These are phyloP conservation scores for Malus orientalis DNA, from an alignment of 306 rosid species.

Conservation along the genomic window DNA sequence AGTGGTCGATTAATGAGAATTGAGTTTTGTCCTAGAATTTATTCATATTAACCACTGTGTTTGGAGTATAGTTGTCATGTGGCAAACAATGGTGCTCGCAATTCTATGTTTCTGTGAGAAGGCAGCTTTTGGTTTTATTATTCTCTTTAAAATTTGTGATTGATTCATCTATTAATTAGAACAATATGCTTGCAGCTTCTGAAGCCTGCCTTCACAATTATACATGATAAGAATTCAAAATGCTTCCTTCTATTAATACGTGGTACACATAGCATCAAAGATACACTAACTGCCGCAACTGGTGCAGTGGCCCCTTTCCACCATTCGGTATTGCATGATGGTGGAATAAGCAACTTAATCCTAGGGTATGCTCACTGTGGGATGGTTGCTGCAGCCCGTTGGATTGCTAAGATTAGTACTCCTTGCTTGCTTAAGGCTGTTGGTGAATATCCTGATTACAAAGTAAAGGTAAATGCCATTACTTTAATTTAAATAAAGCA, in stretches of 20 bases:
- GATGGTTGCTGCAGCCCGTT: conserved; percentile 99
- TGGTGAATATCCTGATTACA: conserved; percentile 68
- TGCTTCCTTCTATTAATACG: conserved; percentile 91
- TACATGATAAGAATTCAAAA: conserved; percentile 58
- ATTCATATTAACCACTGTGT: background rate
- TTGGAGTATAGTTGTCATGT: background rate
- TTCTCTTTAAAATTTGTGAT: background rate
- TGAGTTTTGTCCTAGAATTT: background rate
- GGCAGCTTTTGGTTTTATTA: background rate
- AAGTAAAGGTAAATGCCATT: conserved; percentile 47
- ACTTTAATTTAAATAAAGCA: background rate
- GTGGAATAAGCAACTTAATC: conserved; percentile 89
- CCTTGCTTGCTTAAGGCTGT: conserved; percentile 77
- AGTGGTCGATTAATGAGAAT: background rate
- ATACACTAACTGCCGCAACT: conserved; percentile 92
- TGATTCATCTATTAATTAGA: conserved; percentile 20
- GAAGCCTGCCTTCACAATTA: conserved; percentile 92
- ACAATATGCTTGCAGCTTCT: conserved; percentile 54
- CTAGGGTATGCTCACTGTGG: conserved; percentile 98
- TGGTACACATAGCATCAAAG: conserved; percentile 97
- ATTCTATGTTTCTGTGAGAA: background rate
- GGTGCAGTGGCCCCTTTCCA: conserved; percentile 96
- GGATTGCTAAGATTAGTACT: conserved; percentile 92
- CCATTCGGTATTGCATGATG: conserved; percentile 84
- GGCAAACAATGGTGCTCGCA: background rate